Evolutionary conservation across 345 rosid genomes (phyloP), one percentile per base, ranked within the genome.

Genomic region (Arabis hirsuta): DNA sequence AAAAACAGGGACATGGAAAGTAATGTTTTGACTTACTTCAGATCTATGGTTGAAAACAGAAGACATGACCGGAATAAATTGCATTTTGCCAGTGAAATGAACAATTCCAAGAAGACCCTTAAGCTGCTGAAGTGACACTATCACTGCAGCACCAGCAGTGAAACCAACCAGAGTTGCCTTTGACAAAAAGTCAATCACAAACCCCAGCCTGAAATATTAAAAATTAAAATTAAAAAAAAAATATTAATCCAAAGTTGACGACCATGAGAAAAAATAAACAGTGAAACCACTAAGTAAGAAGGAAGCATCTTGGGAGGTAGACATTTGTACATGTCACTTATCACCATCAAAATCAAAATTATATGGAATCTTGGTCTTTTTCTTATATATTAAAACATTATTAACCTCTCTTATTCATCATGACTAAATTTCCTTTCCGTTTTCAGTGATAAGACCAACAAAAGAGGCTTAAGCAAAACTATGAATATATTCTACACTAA

Each of bases 111-210:
- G 91, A 79, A 96, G 81, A 50, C 97, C 97, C 67, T 96, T 96
- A 5, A 96, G 86, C 72, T 96, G 99, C 45, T 96, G 99, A 62
- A 96, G 81, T 12, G 97, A 87, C 16, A 96, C 99, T 55, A 96
- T 92, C 43, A 96, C 76, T 24, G 99, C 99, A 38, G 98, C 99
- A 34, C 98, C 99, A 43, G 98, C 98, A 89, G 88, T 96, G 83
- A 96, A 96, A 61, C 99, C 99, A 32, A 88, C 68, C 56, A 96
- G 85, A 10, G 97, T 96, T 43, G 99, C 98, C 90, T 87, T 92
- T 31, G 99, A 96, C 22, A 96, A 87, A 72, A 96, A 96, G 81
- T 96, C 99, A 43, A 96, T 96, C 54, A 92, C 54, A 77, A 96
- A 96, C 5, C 99, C 99, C 56, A 96, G 81, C 88, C 99, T 92